Percentiles rank a stretch among this genome's conserved stretches.
Conservation (phyloP, 2,329 filamentous ascomycete species). For the Botrytis paeoniae region DNA sequence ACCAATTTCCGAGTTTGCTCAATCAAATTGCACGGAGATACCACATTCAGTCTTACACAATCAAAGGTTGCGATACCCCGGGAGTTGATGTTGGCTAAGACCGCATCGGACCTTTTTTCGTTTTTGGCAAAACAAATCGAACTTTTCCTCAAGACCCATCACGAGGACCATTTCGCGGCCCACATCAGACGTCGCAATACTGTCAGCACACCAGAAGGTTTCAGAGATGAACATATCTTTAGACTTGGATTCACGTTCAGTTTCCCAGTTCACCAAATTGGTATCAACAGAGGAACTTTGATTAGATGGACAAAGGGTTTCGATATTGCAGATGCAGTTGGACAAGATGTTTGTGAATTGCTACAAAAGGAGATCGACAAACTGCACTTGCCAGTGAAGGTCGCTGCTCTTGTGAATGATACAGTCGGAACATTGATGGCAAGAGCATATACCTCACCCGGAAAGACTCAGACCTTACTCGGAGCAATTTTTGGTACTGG, state of each 20-base stretch:
- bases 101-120: conserved; percentile 79
- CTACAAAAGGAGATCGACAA: conserved; percentile 87
- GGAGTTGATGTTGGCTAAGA: conserved; percentile 85
- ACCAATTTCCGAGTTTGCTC: conserved; percentile 99
- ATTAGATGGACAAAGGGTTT: conserved; percentile 99
- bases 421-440: conserved; percentile 98
- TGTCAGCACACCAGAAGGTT: conserved; percentile 55
- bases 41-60: conserved; percentile 89
- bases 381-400: conserved; percentile 81
- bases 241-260: conserved; percentile 98
- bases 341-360: conserved; percentile 89
- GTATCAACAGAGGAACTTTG: conserved; percentile 90
- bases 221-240: conserved; percentile 74
- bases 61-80: conserved; percentile 89
- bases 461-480: conserved; percentile 81
- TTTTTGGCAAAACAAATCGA: conserved; percentile 95
- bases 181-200: conserved; percentile 64
- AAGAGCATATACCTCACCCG: conserved; percentile 87
- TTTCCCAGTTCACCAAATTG: conserved; percentile 90
- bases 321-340: conserved; percentile 90
- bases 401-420: conserved; percentile 96
- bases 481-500: conserved; percentile 97
- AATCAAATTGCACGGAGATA: conserved; percentile 87
- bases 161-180: conserved; percentile 78
- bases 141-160: conserved; percentile 79